A percentile compares a stretch with the other conserved stretches of the same genome.
phyloP scores from a whole-genome alignment of 805 yeast genomes.

The Saccharomycopsis sp. region DNA sequence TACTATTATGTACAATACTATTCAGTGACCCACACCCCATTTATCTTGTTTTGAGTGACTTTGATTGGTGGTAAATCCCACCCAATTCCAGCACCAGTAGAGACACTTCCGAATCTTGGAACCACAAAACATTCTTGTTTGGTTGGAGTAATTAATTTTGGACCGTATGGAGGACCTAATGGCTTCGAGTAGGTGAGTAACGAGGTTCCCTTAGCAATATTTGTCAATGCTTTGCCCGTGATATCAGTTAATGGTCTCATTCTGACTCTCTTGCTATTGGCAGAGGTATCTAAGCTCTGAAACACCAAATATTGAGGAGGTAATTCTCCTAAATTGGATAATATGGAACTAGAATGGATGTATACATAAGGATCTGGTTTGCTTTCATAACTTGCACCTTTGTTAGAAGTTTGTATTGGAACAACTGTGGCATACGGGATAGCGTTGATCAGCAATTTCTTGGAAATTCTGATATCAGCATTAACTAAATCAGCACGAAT shows the following conservation, averaged over 20 bases:
- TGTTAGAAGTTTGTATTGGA: constrained; percentile 27
- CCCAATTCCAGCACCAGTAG: constrained; percentile 76
- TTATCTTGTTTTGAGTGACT: constrained; percentile 60
- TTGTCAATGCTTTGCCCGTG: constrained; percentile 66
- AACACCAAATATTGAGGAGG: constrained; percentile 81
- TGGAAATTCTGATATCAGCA: constrained; percentile 52
- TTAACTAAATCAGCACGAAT: constrained; percentile 72
- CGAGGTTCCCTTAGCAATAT: constrained; percentile 66
- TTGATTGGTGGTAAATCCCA: constrained; percentile 86
- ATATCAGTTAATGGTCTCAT: constrained; percentile 75
- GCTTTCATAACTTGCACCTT: constrained; percentile 22
- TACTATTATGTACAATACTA: neutral
- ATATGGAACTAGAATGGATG: constrained; percentile 72
- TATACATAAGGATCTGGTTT: constrained; percentile 51
- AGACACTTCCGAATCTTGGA: constrained; percentile 80
- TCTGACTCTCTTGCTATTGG: constrained; percentile 44
- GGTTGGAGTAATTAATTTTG: constrained; percentile 55
- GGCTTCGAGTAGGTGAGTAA: constrained; percentile 85
- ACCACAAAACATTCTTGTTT: constrained; percentile 85
- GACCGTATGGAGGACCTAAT: constrained; percentile 83
- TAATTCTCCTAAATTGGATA: constrained; percentile 51
- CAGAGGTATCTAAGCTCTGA: constrained; percentile 51
- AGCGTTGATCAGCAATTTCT: constrained; percentile 48
- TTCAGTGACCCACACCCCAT: constrained; percentile 56
- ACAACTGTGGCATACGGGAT: constrained; percentile 47